Percentiles rank a stretch among this genome's conserved stretches.
These are phyloP conservation scores for Diddensiella santjacobensis DNA, from an alignment of 805 yeast genomes.

Conservation along the genomic window DNA sequence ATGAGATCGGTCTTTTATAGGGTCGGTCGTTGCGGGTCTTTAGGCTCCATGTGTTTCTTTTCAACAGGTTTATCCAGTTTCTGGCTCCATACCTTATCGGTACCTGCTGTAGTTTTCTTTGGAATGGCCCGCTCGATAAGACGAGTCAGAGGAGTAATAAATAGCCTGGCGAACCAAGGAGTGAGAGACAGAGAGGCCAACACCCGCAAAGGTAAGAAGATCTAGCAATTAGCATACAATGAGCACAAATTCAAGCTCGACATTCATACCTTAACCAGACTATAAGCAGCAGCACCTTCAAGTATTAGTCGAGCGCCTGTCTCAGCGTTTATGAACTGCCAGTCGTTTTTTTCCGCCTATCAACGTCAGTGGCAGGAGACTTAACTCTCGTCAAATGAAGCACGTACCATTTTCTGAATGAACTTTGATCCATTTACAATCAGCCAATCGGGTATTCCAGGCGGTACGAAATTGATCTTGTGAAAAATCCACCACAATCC, in stretches of 20 bases:
- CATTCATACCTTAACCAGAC: slow-evolving; percentile 49
- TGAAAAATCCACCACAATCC: slow-evolving; percentile 66
- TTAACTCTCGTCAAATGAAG: not conserved
- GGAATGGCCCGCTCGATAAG: too few relatives aligned
- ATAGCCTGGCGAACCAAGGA: slow-evolving; percentile 54
- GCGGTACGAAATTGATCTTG: slow-evolving; percentile 49
- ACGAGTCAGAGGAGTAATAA: slow-evolving; percentile 46
- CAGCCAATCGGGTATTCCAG: slow-evolving; percentile 57
- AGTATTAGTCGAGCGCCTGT: slow-evolving; percentile 53
- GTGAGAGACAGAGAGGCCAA: slow-evolving; percentile 48
- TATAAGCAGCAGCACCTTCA: slow-evolving; percentile 76
- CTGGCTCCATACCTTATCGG: too few relatives aligned
- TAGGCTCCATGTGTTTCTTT: not conserved
- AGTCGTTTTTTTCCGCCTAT: slow-evolving; percentile 30
- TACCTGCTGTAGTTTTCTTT: too few relatives aligned
- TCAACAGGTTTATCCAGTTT: not conserved
- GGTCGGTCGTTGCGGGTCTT: not conserved
- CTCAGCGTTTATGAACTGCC: slow-evolving; percentile 37
- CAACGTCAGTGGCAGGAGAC: not conserved
- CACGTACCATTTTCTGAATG: slow-evolving; percentile 49
- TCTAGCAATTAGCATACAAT: slow-evolving; percentile 19
- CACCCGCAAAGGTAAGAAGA: slow-evolving; percentile 52
- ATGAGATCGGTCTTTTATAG: too few relatives aligned
- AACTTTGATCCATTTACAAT: slow-evolving; percentile 55
- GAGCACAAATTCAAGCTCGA: slow-evolving; percentile 11